These are phyloP conservation scores for Suhomyces ambrosiae DNA, from an alignment of 1,139 yeast species.

Conservation along the genomic window DNA sequence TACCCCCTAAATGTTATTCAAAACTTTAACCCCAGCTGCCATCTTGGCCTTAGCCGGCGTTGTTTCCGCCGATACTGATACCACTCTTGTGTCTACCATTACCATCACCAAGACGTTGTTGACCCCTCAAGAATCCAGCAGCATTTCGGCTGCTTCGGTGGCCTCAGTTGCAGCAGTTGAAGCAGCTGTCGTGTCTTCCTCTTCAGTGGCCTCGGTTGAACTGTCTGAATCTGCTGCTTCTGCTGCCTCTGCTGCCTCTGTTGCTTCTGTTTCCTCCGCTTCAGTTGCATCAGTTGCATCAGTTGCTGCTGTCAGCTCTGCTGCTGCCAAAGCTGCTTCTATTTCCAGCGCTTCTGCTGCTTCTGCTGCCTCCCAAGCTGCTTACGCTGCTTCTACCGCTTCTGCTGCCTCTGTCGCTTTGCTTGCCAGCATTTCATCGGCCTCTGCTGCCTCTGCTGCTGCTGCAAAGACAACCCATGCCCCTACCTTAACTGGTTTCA, in stretches of 20 bases:
- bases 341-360: slow-evolving; percentile 12
- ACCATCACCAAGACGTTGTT: slow-evolving; percentile 47
- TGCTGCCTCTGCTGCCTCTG: slow-evolving; percentile 17
- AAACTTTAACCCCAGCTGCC: slow-evolving; percentile 25
- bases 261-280: slow-evolving; percentile 19
- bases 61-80: slow-evolving; percentile 36
- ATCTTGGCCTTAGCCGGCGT: slow-evolving; percentile 30
- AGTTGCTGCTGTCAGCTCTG: slow-evolving; percentile 20
- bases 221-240: slow-evolving; percentile 21
- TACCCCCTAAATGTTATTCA: slow-evolving; percentile 32
- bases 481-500: slow-evolving; percentile 35
- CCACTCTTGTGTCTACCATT: slow-evolving; percentile 45
- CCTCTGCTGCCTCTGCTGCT: slow-evolving; percentile 18
- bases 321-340: slow-evolving; percentile 16
- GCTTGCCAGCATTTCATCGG: slow-evolving; percentile 13
- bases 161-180: slow-evolving; percentile 16
- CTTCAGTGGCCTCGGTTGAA: slow-evolving; percentile 20
- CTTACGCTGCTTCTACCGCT: slow-evolving; percentile 16
- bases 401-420: slow-evolving; percentile 18
- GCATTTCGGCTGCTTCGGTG: slow-evolving; percentile 24
- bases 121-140: slow-evolving; percentile 43
- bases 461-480: slow-evolving; percentile 21
- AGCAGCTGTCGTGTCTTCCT: slow-evolving; percentile 21
- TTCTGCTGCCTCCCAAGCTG: slow-evolving; percentile 20
- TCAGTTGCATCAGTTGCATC: slow-evolving; percentile 15